Evolutionary conservation across 2,329 filamentous ascomycete genomes (phyloP), one percentile per base, ranked within the genome.

Genomic region (Stachybotrys echinatus): DNA sequence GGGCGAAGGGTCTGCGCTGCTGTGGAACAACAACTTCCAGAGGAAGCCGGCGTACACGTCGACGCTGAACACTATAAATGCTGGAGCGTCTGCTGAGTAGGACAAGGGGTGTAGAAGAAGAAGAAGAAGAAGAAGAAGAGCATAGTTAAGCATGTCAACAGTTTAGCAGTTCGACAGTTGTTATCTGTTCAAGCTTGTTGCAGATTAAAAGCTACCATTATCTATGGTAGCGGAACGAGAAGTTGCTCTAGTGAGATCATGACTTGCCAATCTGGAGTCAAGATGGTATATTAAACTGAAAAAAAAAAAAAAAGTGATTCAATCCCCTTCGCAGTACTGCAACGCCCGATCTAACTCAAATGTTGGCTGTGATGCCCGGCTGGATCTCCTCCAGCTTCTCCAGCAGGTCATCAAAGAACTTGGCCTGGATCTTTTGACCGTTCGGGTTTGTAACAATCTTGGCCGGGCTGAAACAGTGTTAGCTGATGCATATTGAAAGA

Each of bases 331-430:
- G 17, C 5, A n/a, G 5, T 39, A 14, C 37, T 39, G 6, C 5
- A 5, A 5, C 37, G 20, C 37, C 5, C 40, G 5, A 22, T n/a
- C 4, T 4, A 14, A 22, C 37, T 50, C 34, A 48, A 20, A 48
- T n/a, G 12, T 39, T 48, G 6, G 5, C 39, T 0, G 51, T 43
- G 1, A 52, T 48, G 4, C 53, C 57, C 2, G 59, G 57, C 1
- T 39, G 48, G 4, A 61, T 54, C 1, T 0, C 10, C 2, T 73
- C 70, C 8, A 72, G 44, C 14, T 62, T 62, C 4, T 51, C 56
- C 3, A 68, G 23, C 6, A 73, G 50, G 49, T 72, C 68, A 1
- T 56, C 45, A n/a, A 61, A 67, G 2, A 71, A 58, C 4, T 54
- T 61, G 37, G 52, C 54, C 47, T 70, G 68, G 1, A 57, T 55